Conservation (phyloP, 257 asterid genomes). For the Solanum stenotomum region DNA sequence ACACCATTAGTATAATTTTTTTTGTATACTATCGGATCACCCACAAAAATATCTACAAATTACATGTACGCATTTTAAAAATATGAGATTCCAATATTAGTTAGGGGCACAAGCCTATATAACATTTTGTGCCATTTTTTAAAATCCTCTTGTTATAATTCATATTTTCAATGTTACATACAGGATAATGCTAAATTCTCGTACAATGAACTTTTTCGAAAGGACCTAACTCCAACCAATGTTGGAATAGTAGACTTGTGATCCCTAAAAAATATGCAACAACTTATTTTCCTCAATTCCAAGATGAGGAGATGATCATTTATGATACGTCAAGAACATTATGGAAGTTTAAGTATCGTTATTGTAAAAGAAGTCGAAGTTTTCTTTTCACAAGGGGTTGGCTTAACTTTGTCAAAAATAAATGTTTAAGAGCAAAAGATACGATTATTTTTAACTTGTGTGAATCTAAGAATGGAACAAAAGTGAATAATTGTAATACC, state of each 20-base stretch:
- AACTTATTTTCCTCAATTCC: no score
- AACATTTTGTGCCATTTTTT: neutral
- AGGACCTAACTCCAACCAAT: constrained; percentile 60
- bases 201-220: constrained; percentile 26
- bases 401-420: constrained; percentile 53
- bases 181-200: neutral
- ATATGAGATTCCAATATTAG: neutral
- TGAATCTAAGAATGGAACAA: neutral
- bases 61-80: neutral
- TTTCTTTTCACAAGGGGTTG: constrained; percentile 62
- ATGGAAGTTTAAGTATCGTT: constrained; percentile 30
- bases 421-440: constrained; percentile 38
- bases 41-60: neutral
- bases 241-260: neutral
- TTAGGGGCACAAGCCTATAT: neutral
- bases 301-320: constrained; percentile 1
- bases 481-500: neutral
- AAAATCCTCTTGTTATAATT: neutral
- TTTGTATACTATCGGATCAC: neutral
- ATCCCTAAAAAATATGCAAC: no score
- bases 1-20: neutral
- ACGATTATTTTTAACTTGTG: constrained; percentile 16
- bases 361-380: constrained; percentile 40
- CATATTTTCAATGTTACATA: neutral
- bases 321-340: constrained; percentile 13